Evolutionary conservation across 352 stramenopile genomes (phyloP).

Genomic region (Pelagophyceae sp.): DNA sequence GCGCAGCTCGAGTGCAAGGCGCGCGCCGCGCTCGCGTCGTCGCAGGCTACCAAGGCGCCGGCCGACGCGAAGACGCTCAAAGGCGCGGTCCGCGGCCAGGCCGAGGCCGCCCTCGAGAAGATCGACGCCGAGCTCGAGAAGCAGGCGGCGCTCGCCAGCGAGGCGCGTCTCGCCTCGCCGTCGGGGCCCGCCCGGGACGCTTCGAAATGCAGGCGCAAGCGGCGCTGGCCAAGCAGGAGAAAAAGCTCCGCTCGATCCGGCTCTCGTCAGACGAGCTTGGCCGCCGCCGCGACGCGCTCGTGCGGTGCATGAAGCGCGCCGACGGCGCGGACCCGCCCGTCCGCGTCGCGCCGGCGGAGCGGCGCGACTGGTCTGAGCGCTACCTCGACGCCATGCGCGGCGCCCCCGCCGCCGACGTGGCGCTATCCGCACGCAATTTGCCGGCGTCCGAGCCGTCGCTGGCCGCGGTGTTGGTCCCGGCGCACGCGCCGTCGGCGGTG

Average conservation of each 20-base stretch:
- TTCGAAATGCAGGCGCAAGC: not conserved
- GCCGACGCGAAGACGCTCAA: not conserved
- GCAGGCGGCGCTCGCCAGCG: not conserved
- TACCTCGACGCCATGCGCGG: slow-evolving; percentile 21
- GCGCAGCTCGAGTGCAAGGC: not conserved
- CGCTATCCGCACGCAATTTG: slow-evolving; percentile 5
- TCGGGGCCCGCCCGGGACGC: too few species aligned
- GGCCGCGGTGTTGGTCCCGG: slow-evolving; percentile 30
- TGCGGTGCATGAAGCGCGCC: slow-evolving; percentile 13
- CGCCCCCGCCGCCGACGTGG: slow-evolving; percentile 31
- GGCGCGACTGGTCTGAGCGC: slow-evolving; percentile 32
- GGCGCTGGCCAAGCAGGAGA: slow-evolving; percentile 15
- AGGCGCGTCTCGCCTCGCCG: too few species aligned
- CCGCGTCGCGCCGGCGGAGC: slow-evolving; percentile 18
- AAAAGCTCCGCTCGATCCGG: not conserved
- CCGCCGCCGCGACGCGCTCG: slow-evolving; percentile 9
- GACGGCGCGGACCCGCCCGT: not conserved
- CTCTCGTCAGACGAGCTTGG: slow-evolving; percentile 13
- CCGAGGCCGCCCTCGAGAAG: not conserved
- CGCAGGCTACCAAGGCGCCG: not conserved
- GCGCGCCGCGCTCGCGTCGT: not conserved
- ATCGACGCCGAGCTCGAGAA: not conserved
- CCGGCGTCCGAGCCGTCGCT: slow-evolving; percentile 42
- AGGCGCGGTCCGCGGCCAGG: too few species aligned
- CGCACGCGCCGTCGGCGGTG: slow-evolving; percentile 36